phyloP scores from a whole-genome alignment of 495 filamentous ascomycete genomes.

The Usnea hakonensis region DNA sequence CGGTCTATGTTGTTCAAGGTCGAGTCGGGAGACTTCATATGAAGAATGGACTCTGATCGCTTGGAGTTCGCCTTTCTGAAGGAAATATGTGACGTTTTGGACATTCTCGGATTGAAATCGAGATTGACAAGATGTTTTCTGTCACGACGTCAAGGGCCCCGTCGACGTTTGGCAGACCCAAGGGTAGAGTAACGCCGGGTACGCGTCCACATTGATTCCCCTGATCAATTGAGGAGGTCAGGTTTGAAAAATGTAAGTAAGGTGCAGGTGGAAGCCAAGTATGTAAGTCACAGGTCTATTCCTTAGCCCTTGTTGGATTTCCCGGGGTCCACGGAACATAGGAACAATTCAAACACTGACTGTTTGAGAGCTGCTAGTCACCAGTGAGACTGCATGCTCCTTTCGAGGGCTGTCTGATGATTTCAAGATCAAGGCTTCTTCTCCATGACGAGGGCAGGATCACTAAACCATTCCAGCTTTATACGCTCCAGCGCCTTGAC shows the following conservation, averaged over 20 bases:
- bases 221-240: not conserved
- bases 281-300: not conserved
- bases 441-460: conserved; percentile 19
- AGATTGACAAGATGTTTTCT: not conserved
- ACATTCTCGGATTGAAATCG: not conserved
- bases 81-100: not conserved
- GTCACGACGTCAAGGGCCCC: not conserved
- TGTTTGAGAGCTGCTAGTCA: not conserved
- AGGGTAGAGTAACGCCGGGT: not conserved
- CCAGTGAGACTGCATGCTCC: not conserved
- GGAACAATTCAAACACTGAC: not conserved
- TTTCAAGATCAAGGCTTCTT: not conserved
- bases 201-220: not conserved
- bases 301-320: not conserved
- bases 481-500: conserved; percentile 46
- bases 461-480: conserved; percentile 50
- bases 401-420: not conserved
- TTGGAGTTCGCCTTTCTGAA: not conserved
- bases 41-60: not conserved
- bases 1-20: not conserved
- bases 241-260: not conserved
- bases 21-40: too few relatives aligned
- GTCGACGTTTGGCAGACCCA: not conserved
- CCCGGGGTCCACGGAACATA: not conserved
- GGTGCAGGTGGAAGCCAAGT: not conserved